Conservation (phyloP, 192 early-diverging fungal genomes). For the Chytriomyces sp. region DNA sequence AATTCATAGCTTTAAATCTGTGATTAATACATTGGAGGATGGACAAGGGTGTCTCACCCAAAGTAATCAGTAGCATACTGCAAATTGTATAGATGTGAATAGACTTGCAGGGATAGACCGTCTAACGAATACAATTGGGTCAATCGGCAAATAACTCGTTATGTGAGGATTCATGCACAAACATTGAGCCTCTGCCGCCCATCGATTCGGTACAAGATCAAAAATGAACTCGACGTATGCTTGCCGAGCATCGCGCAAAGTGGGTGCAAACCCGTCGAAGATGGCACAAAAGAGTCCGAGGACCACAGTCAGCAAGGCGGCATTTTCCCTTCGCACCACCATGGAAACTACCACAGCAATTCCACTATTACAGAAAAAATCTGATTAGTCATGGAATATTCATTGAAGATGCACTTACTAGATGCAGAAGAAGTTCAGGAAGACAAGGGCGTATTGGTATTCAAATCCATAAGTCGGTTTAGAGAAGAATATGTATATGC, state of each 20-base stretch:
- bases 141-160: not conserved
- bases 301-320: conserved; percentile 33
- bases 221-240: conserved; percentile 25
- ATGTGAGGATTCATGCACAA: not conserved
- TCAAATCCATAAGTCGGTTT: conserved; percentile 31
- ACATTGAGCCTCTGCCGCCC: conserved; percentile 31
- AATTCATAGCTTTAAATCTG: conserved; percentile 16
- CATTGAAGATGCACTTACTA: conserved; percentile 26
- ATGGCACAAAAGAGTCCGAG: conserved; percentile 41
- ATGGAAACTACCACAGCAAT: conserved; percentile 41
- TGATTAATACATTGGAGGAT: not conserved
- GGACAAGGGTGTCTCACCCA: not conserved
- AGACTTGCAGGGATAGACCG: conserved; percentile 27
- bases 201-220: conserved; percentile 16
- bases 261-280: conserved; percentile 49
- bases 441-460: conserved; percentile 31
- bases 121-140: conserved; percentile 35
- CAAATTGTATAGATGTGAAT: not conserved
- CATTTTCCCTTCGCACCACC: conserved; percentile 41
- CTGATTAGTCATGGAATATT: not conserved
- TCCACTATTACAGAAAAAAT: conserved; percentile 24
- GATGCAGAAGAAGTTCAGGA: conserved; percentile 49
- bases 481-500: conserved; percentile 39
- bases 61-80: not conserved
- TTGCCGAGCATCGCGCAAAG: conserved; percentile 27